A percentile compares a stretch with the other conserved stretches of the same genome.
These are phyloP conservation scores for Aquilaria sinensis DNA, from an alignment of 345 rosid genomes.

Conservation along the genomic window DNA sequence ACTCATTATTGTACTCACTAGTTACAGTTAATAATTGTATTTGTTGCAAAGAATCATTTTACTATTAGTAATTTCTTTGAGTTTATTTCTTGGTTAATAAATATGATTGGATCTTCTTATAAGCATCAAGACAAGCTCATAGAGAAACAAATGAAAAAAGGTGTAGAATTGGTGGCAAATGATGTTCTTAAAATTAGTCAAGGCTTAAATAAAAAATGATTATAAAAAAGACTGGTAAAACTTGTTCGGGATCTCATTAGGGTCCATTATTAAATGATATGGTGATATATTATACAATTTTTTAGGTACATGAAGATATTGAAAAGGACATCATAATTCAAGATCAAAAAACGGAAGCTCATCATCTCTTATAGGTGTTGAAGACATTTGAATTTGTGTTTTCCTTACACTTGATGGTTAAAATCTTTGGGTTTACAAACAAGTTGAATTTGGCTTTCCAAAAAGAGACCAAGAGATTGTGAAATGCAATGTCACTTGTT, in stretches of 20 bases:
- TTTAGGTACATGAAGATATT: too few species aligned
- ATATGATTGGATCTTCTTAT: constrained; percentile 1
- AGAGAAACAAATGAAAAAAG: not conserved
- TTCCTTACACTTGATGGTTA: too few species aligned
- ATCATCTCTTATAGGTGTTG: too few species aligned
- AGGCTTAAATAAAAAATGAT: not conserved
- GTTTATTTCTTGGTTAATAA: not conserved
- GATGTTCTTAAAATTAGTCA: not conserved
- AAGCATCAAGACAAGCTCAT: not conserved
- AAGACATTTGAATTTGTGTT: too few species aligned
- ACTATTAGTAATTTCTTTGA: not conserved
- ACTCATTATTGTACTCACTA: constrained; percentile 7
- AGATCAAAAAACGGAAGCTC: too few species aligned
- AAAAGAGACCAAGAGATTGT: too few species aligned
- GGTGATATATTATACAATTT: too few species aligned
- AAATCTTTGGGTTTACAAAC: too few species aligned
- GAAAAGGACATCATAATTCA: too few species aligned
- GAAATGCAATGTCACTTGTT: too few species aligned
- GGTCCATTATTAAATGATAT: too few species aligned
- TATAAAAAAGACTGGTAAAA: not conserved
- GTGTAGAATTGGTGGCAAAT: not conserved
- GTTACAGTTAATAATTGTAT: not conserved
- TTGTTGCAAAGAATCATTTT: not conserved
- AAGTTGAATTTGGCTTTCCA: too few species aligned
- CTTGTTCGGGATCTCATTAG: constrained; percentile 2